Base-by-base conservation (phyloP, 2,329 filamentous ascomycete genomes). In the Aureobasidium sp. region DNA sequence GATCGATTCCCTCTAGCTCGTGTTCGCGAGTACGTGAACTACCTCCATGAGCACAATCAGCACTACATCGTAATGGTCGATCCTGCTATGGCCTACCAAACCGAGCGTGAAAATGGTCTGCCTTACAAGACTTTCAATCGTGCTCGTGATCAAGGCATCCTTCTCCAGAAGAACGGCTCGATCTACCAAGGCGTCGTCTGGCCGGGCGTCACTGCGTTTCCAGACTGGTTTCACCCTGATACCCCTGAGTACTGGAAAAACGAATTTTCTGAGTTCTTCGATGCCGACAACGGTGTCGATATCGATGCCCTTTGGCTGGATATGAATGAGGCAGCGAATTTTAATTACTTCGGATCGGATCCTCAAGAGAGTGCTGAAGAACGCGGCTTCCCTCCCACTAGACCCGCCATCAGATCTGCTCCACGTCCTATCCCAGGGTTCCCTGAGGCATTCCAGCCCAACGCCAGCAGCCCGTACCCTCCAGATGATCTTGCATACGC, bases 281-380 rank as follows among this genome's bases (percentile, higher is more conserved):
- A 79, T 62, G 72, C 80, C 0, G 75, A 83, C 0, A 78, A 74
- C 1, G 89, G 88, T 27, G 78, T 93, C 15, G 83, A 92, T 64
- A 86, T 92, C 51, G 89, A 92, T 63, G 89, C 81, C 0, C 76
- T 92, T 1, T 92, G 88, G 74, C 27, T 90, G 64, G 87, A 90
- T 65, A 83, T 87, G 83, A 81, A 79, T 33, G 83, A 85, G 66
- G 80, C 81, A 0, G 75, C 77, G 19, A 84, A 79, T 29, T 88
- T 86, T 73, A 13, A 74, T 65, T 77, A 63, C 73, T 69, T 70
- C 17, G 70, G 73, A 65, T 57, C 67, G 64, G 67, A 74, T 63
- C 75, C 72, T 4, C 69, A 71, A 27, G 65, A 65, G 5, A 66
- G 73, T 60, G 74, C 74, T 2, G 65, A 67, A 19, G 68, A 71